These are phyloP conservation scores for Lanmaoa pseudosensibilis DNA, from an alignment of 768 basidiomycete genomes.

Conservation along the genomic window DNA sequence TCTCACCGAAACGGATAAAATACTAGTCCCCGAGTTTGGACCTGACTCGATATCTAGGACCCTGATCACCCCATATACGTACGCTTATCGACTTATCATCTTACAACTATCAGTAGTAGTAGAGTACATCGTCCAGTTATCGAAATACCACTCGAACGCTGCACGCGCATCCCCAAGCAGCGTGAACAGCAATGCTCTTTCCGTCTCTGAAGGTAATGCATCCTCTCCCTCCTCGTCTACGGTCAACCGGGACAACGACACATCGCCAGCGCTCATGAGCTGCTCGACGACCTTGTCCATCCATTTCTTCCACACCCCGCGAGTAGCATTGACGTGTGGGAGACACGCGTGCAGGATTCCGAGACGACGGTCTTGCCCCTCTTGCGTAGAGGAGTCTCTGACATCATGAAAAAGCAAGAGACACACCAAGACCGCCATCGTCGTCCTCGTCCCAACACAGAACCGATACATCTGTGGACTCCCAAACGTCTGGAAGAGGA, in stretches of 20 bases:
- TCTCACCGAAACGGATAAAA: conserved; percentile 8
- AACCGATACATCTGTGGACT: conserved; percentile 15
- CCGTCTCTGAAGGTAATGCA: conserved; percentile 1
- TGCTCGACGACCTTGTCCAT: conserved; percentile 23
- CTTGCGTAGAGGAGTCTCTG: conserved; percentile 5
- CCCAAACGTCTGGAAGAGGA: conserved; percentile 17
- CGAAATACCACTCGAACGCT: conserved; percentile 24
- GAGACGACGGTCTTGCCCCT: conserved; percentile 18
- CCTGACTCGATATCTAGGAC: conserved; percentile 26
- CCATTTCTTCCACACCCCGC: conserved; percentile 23
- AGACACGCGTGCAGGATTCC: conserved; percentile 19
- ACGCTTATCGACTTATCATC: no score
- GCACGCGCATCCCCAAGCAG: conserved; percentile 23
- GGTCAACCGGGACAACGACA: conserved; percentile 7
- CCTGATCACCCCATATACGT: conserved; percentile 21
- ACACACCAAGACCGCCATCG: conserved; percentile 21
- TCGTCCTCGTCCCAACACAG: conserved; percentile 16
- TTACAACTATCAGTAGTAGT: not conserved
- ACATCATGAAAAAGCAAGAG: conserved; percentile 19
- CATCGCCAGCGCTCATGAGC: conserved; percentile 7
- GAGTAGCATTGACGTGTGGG: conserved; percentile 13
- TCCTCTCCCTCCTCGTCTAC: conserved; percentile 4
- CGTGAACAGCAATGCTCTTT: conserved; percentile 14
- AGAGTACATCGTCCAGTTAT: conserved; percentile 11
- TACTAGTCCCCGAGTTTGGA: not conserved